Conservation (phyloP, 495 filamentous ascomycete species). For the Penicillium ochrochloron region DNA sequence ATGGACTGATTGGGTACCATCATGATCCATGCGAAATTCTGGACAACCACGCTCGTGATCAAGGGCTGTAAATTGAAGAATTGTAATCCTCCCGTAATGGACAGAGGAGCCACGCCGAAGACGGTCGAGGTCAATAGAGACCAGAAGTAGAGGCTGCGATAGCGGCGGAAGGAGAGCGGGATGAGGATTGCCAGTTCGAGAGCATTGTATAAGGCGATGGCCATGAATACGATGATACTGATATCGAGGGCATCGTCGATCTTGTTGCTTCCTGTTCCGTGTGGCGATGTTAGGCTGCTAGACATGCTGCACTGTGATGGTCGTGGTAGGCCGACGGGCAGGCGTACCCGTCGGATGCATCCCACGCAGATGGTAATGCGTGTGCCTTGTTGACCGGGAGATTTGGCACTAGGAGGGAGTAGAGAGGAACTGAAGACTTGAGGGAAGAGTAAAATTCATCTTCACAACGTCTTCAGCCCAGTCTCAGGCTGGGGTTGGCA, state of each 20-base stretch:
- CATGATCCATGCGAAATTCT: neutral
- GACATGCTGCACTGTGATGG: neutral
- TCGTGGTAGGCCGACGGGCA: neutral
- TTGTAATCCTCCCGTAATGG: neutral
- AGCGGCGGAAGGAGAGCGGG: conserved; percentile 7
- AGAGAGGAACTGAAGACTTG: neutral
- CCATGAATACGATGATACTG: conserved; percentile 3
- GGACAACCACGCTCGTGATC: neutral
- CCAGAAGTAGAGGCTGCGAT: conserved; percentile 13
- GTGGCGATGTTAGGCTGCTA: neutral
- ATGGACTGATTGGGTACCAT: neutral
- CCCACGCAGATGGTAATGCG: neutral
- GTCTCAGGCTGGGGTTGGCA: neutral
- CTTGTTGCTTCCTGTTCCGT: neutral
- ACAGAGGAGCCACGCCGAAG: neutral
- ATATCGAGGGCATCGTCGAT: conserved; percentile 3
- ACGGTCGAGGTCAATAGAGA: conserved; percentile 7
- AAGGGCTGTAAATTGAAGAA: neutral
- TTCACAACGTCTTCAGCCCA: neutral
- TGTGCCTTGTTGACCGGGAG: neutral
- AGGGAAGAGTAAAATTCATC: neutral
- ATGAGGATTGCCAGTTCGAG: conserved; percentile 10
- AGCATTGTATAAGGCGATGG: conserved; percentile 2
- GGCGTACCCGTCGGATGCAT: neutral
- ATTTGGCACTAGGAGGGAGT: neutral